These are phyloP conservation scores for Fistulinella prunicolor DNA, from an alignment of 768 basidiomycete species.

Conservation along the genomic window DNA sequence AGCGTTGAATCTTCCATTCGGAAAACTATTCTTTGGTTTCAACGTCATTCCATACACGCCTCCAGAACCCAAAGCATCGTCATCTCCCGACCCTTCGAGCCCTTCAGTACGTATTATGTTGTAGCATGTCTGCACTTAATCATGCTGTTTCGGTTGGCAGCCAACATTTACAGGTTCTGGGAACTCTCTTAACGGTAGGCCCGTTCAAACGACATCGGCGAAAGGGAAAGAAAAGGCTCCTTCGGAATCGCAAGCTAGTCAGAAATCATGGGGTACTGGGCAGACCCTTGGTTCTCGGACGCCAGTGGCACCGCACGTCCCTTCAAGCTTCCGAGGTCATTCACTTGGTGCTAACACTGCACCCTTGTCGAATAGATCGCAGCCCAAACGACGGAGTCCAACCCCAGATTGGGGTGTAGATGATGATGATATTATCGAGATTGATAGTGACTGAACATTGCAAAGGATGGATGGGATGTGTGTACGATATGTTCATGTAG, in stretches of 20 bases:
- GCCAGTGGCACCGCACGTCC: constrained; percentile 22
- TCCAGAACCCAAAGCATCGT: constrained; percentile 34
- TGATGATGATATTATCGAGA: constrained; percentile 79
- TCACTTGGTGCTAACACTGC: constrained; percentile 52
- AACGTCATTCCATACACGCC: constrained; percentile 69
- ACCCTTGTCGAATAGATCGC: constrained; percentile 43
- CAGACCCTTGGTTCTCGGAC: constrained; percentile 46
- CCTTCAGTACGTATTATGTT: constrained; percentile 26
- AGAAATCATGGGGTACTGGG: constrained; percentile 45
- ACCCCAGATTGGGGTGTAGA: constrained; percentile 85
- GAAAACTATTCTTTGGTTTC: constrained; percentile 96
- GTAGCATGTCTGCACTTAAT: not conserved
- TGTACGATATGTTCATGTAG: constrained; percentile 12
- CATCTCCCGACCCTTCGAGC: constrained; percentile 27
- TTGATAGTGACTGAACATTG: constrained; percentile 67
- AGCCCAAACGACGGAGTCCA: constrained; percentile 49
- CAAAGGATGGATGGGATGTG: not conserved
- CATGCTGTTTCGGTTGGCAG: constrained; percentile 18
- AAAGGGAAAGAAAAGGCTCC: constrained; percentile 54
- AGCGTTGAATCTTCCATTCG: constrained; percentile 85
- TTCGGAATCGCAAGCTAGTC: constrained; percentile 29
- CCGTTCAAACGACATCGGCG: constrained; percentile 34
- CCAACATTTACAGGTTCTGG: constrained; percentile 65
- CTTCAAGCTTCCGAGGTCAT: constrained; percentile 33
- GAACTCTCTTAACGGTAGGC: constrained; percentile 59